Conservation (phyloP, 306 rosid species). For the Boehmeria nivea region DNA sequence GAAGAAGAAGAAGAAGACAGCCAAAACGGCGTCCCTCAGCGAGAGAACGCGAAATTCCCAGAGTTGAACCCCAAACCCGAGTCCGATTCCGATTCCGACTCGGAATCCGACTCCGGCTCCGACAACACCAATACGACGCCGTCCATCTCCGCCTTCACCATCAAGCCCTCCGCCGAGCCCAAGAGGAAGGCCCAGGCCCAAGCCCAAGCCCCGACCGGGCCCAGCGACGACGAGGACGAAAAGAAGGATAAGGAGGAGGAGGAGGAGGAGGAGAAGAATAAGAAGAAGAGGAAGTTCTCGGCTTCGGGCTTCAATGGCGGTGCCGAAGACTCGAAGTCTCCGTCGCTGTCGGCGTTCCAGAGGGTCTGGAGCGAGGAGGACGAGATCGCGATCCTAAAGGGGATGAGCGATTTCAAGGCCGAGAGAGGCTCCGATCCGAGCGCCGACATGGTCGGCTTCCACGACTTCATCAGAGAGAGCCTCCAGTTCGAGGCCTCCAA, state of each 20-base stretch:
- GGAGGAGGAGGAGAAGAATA: too few relatives aligned
- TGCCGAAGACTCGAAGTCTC: conserved; percentile 32
- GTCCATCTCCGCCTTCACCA: conserved; percentile 39
- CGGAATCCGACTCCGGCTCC: conserved; percentile 42
- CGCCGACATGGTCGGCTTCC: conserved; percentile 25
- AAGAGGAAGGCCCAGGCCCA: conserved; percentile 18
- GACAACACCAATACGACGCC: conserved; percentile 32
- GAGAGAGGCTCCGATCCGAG: conserved; percentile 31
- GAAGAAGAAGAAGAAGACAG: conserved; percentile 5
- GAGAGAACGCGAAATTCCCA: not conserved
- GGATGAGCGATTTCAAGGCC: conserved; percentile 31
- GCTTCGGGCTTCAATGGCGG: conserved; percentile 15
- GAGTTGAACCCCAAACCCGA: conserved; percentile 4
- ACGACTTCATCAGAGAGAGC: conserved; percentile 41
- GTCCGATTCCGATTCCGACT: conserved; percentile 21
- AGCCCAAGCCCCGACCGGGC: conserved; percentile 12
- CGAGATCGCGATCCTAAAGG: conserved; percentile 30
- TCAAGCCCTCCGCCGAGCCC: conserved; percentile 35
- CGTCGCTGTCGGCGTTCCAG: conserved; percentile 20
- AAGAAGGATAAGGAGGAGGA: too few relatives aligned
- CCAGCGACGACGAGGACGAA: conserved; percentile 28
- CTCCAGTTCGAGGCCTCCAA: conserved; percentile 32
- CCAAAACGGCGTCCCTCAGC: conserved; percentile 9
- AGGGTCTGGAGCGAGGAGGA: conserved; percentile 44
- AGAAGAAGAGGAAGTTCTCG: conserved; percentile 31